A percentile compares a stretch with the other conserved stretches of the same genome.
These are phyloP conservation scores for Urostyla sp. DNA, from an alignment of 73 alveolate species.

Conservation along the genomic window DNA sequence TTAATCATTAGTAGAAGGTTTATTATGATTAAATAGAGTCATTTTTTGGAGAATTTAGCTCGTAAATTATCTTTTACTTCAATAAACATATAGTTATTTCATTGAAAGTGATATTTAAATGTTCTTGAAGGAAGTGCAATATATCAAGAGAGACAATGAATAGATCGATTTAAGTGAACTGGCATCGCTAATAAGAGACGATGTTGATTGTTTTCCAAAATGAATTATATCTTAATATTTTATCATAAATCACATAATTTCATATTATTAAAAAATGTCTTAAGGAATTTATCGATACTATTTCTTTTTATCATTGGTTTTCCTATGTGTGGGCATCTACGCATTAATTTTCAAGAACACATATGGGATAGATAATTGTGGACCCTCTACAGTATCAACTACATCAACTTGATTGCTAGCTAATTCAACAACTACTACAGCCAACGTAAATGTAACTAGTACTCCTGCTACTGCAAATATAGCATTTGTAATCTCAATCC, in stretches of 20 bases:
- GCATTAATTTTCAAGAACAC: not conserved
- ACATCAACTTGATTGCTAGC: not conserved
- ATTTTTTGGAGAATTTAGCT: conserved; percentile 58
- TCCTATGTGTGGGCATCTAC: not conserved
- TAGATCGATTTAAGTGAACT: conserved; percentile 49
- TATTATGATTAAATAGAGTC: conserved; percentile 11
- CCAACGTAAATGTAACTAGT: no score
- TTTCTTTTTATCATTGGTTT: no score
- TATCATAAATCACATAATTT: not conserved
- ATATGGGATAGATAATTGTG: not conserved
- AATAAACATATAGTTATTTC: conserved; percentile 43
- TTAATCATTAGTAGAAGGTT: conserved; percentile 42
- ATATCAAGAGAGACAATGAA: conserved; percentile 46
- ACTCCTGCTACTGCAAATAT: no score
- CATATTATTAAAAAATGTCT: not conserved
- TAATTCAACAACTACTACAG: no score
- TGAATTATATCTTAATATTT: not conserved
- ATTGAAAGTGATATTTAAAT: conserved; percentile 44
- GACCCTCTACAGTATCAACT: not conserved
- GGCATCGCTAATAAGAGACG: conserved; percentile 64
- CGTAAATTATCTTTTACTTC: conserved; percentile 11
- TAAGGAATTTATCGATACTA: not conserved
- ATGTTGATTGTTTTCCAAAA: conserved; percentile 60
- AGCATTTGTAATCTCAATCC: no score
- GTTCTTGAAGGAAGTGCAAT: conserved; percentile 49